Conservation (phyloP, 257 asterid species). For the Solanum clarkiae region DNA sequence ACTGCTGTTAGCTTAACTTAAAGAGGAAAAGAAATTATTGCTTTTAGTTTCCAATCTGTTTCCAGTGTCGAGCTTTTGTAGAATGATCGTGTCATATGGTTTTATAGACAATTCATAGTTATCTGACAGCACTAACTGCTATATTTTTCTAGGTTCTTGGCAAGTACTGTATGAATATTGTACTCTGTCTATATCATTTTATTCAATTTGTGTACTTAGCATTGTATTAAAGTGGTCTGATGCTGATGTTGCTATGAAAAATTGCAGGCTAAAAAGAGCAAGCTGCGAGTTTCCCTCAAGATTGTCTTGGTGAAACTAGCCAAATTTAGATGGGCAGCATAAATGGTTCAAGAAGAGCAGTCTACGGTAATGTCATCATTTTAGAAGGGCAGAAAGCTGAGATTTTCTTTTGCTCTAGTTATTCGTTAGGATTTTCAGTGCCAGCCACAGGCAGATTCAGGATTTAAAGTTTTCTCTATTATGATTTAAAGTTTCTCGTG, state of each 20-base stretch:
- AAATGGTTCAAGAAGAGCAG: neutral
- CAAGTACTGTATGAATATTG: no score
- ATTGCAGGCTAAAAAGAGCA: conserved; percentile 38
- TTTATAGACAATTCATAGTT: no score
- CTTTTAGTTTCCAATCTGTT: no score
- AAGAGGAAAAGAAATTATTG: no score
- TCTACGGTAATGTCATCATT: neutral
- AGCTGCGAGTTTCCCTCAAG: conserved; percentile 40
- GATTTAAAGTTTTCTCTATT: neutral
- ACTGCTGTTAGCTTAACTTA: no score
- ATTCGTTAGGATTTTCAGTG: neutral
- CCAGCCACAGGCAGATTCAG: neutral
- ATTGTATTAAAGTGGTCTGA: neutral
- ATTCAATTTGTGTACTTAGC: neutral
- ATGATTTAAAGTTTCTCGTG: neutral
- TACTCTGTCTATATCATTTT: no score
- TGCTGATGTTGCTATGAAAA: neutral
- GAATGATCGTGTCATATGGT: no score
- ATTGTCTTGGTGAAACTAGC: conserved; percentile 46
- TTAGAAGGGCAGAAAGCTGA: neutral
- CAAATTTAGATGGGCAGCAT: conserved; percentile 17
- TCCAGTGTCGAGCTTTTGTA: no score
- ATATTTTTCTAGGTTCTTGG: no score
- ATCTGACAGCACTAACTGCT: no score
- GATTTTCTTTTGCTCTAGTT: neutral